Percentiles rank a stretch among this genome's conserved stretches.
phyloP scores from a whole-genome alignment of 164 flowering plant species.

The Santalum album region DNA sequence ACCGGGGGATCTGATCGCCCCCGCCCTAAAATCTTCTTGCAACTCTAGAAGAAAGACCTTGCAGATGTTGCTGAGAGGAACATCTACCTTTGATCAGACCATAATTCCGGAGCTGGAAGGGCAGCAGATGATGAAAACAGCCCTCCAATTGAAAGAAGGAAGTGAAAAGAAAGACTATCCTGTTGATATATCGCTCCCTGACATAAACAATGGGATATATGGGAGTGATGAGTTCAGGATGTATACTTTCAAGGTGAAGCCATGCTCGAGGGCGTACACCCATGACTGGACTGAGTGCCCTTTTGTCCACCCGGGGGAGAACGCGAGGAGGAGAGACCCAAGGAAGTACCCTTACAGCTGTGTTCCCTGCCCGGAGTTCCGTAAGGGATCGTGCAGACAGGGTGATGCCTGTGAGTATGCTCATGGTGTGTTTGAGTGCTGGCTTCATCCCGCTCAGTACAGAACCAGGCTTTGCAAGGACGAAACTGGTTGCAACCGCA shows the following conservation, averaged over 20 bases:
- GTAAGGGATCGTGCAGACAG: slow-evolving; percentile 68
- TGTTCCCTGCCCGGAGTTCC: slow-evolving; percentile 91
- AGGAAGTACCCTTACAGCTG: slow-evolving; percentile 75
- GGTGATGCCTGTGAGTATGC: slow-evolving; percentile 89
- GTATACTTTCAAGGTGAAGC: slow-evolving; percentile 88
- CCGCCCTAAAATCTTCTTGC: slow-evolving; percentile 14
- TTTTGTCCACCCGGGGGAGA: slow-evolving; percentile 93
- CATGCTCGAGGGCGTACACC: slow-evolving; percentile 87
- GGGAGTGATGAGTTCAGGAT: slow-evolving; percentile 89
- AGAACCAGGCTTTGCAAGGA: slow-evolving; percentile 88
- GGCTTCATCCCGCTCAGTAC: slow-evolving; percentile 96
- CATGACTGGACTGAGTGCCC: slow-evolving; percentile 99
- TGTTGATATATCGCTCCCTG: slow-evolving; percentile 60
- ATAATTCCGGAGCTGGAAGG: slow-evolving; percentile 15
- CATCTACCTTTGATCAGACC: slow-evolving; percentile 3
- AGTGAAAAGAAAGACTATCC: slow-evolving; percentile 75
- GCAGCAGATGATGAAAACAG: slow-evolving; percentile 7
- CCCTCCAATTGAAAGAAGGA: slow-evolving; percentile 23
- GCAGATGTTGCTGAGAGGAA: slow-evolving; percentile 52
- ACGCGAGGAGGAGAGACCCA: slow-evolving; percentile 86
- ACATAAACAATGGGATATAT: slow-evolving; percentile 71
- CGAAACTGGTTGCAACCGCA: slow-evolving; percentile 66
- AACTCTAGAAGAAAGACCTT: slow-evolving; percentile 21
- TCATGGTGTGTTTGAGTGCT: slow-evolving; percentile 91
- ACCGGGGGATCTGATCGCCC: slow-evolving; percentile 40